phyloP scores from a whole-genome alignment of 75 land plant species.

The Picea glauca region DNA sequence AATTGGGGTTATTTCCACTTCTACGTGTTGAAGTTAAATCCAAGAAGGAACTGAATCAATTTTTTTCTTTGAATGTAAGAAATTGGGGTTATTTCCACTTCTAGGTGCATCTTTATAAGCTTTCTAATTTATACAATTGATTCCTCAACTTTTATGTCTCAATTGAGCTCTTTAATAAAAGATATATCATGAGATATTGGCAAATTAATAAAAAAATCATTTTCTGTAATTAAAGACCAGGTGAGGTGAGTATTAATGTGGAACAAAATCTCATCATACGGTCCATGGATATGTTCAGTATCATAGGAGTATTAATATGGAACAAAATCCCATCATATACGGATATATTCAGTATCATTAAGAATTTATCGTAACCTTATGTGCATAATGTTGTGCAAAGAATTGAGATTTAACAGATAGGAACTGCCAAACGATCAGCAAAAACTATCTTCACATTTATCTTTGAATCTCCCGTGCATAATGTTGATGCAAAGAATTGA shows the following conservation, averaged over 20 bases:
- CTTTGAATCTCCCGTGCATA: background rate
- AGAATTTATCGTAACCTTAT: too few species aligned
- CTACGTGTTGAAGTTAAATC: too few species aligned
- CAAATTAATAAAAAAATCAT: background rate
- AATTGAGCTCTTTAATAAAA: background rate
- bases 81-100: background rate
- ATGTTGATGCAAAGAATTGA: too few species aligned
- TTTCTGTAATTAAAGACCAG: background rate
- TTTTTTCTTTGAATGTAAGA: background rate
- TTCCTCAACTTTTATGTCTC: background rate
- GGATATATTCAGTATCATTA: too few species aligned
- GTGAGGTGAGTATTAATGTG: background rate
- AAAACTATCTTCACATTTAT: background rate
- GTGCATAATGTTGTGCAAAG: too few species aligned
- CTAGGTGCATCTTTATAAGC: background rate
- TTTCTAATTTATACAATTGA: background rate
- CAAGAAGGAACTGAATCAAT: background rate
- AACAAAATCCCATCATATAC: too few species aligned
- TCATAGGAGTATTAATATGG: too few species aligned
- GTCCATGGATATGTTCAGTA: too few species aligned
- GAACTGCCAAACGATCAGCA: background rate
- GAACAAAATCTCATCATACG: background rate
- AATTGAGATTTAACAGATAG: background rate
- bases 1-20: too few species aligned
- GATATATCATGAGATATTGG: background rate